Base-by-base conservation (phyloP, 441 rosid genomes). In the Bruguiera hainesii region DNA sequence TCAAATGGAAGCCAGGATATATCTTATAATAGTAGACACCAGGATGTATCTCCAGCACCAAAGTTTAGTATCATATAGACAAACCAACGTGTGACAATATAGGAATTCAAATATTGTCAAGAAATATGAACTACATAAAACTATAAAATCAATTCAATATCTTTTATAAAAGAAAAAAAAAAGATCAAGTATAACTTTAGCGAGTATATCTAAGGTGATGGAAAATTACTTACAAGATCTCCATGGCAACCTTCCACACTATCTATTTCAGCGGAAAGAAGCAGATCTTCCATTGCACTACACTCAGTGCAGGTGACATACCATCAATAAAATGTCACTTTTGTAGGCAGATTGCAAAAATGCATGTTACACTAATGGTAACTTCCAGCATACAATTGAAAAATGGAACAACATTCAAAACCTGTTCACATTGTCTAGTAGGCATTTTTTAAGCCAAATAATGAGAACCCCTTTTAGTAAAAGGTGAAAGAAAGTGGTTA, bases 241-340 rank as follows among this genome's bases (percentile, higher is more conserved):
- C 61, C 66, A 64, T 64, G 73, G 72, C 62, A 73, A 67, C 66
- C 78, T 76, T 79, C 87, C 71, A 83, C 89, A n/a, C 79, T 73
- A 53, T 85, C 87, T 42, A 56, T 68, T 51, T 78, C 73, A 10
- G 26, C 65, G 52, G 72, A 64, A 65, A 87, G 84, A 75, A 91
- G 86, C 52, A 87, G 76, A 65, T 91, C 93, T 81, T 83, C 93
- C 78, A 81, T 51, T 67, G 90, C 78, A 67, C 97, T 90, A 79
- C 78, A 78, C 56, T 56, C 74, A 57, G 61, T 11, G 72, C 64
- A 56, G 58, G 49, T 21, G 70, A 70, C 37, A 48, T 66, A 65
- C 16, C 50, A 63, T 63, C 72, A 70, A 52, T 30, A 13, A 59
- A 61, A 69, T 56, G 56, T 64, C 63, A 53, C 26, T n/a, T 53